phyloP scores from a whole-genome alignment of 371 early-diverging fungal species.

The Mortierella sp. region DNA sequence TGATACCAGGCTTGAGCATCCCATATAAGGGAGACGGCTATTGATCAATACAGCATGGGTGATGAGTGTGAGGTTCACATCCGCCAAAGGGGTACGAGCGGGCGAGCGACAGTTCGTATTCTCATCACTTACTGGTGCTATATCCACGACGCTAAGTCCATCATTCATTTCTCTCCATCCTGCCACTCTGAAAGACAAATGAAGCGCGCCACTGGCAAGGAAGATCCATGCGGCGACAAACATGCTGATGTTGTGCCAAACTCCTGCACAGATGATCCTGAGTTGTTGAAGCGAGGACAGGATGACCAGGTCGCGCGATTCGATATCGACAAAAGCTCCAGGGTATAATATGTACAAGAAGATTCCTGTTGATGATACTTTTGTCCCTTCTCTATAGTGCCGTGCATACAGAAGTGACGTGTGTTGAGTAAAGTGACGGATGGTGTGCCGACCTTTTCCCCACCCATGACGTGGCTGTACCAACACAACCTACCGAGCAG shows the following conservation, averaged over 20 bases:
- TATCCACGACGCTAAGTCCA: slow-evolving; percentile 73
- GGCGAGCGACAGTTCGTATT: not conserved
- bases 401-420: too few species aligned
- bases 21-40: slow-evolving; percentile 60
- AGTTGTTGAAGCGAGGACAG: slow-evolving; percentile 66
- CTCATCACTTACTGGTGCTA: slow-evolving; percentile 52
- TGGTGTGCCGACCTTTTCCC: too few species aligned
- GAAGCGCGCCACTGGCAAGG: slow-evolving; percentile 64
- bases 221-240: slow-evolving; percentile 60
- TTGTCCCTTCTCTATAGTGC: slow-evolving; percentile 64
- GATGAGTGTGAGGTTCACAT: not conserved
- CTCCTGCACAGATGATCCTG: slow-evolving; percentile 83
- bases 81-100: not conserved
- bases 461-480: not conserved
- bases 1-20: slow-evolving; percentile 60
- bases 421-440: too few species aligned
- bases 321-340: slow-evolving; percentile 88
- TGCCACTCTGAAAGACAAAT: slow-evolving; percentile 54
- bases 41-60: not conserved
- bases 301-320: slow-evolving; percentile 59
- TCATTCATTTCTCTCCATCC: slow-evolving; percentile 67
- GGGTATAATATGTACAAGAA: slow-evolving; percentile 82
- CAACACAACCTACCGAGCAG: slow-evolving; percentile 59
- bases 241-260: slow-evolving; percentile 82
- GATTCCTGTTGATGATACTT: slow-evolving; percentile 74